Percentiles rank a stretch among this genome's conserved stretches.
Evolutionary conservation across 1,139 yeast species (phyloP).

Genomic region (Yamadazyma kanchanaburiensis): DNA sequence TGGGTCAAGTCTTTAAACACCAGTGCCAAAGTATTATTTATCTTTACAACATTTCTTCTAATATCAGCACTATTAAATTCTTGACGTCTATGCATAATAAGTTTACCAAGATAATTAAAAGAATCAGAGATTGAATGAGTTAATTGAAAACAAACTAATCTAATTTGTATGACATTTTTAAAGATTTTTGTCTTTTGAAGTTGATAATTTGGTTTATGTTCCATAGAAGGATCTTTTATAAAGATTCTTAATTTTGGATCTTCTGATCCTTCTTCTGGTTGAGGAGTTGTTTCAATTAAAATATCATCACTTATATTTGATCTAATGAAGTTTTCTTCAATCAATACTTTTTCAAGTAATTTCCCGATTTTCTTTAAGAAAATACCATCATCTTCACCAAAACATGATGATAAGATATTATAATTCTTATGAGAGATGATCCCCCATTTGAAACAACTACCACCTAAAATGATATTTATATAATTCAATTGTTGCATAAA

Average conservation of each 20-base stretch:
- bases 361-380: constrained; percentile 33
- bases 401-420: constrained; percentile 41
- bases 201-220: constrained; percentile 24
- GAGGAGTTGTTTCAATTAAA: constrained; percentile 40
- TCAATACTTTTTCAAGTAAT: constrained; percentile 45
- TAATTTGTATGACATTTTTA: constrained; percentile 58
- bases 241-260: constrained; percentile 36
- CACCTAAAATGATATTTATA: constrained; percentile 37
- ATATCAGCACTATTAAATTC: constrained; percentile 30
- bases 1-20: constrained; percentile 24
- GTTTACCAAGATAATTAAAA: constrained; percentile 37
- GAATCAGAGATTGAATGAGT: constrained; percentile 47
- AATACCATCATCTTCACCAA: constrained; percentile 31
- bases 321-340: constrained; percentile 57
- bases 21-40: constrained; percentile 35
- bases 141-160: constrained; percentile 48
- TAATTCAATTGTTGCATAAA: constrained; percentile 30
- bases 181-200: constrained; percentile 44
- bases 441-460: constrained; percentile 41
- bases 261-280: constrained; percentile 22
- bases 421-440: constrained; percentile 48
- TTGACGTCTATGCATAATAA: constrained; percentile 44
- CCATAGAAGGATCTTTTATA: constrained; percentile 29
- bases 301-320: constrained; percentile 44
- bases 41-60: constrained; percentile 38